Evolutionary conservation across 495 filamentous ascomycete species (phyloP).

Genomic region (Neurospora tetraspora): DNA sequence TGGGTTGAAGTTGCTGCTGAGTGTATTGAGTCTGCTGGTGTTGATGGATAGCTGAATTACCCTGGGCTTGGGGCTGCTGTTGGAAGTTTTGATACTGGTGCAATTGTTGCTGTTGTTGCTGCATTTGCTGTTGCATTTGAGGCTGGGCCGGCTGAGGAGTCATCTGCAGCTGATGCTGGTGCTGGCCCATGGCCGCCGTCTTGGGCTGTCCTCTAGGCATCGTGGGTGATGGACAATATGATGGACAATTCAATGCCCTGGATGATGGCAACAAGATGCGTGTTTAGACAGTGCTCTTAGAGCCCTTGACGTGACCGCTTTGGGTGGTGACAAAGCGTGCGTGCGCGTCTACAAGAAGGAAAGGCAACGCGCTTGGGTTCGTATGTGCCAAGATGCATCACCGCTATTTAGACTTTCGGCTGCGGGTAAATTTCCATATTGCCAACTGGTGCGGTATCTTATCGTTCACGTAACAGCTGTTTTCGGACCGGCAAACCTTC

Average conservation of each 20-base stretch:
- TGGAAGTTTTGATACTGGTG: conserved; percentile 2
- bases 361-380: background rate
- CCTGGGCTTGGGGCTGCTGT: conserved; percentile 2
- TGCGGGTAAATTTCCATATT: background rate
- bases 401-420: background rate
- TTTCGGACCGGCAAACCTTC: background rate
- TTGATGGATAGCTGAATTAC: background rate
- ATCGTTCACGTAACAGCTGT: background rate
- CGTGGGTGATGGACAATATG: background rate
- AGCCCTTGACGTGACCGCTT: background rate
- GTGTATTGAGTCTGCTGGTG: conserved; percentile 5
- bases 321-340: background rate
- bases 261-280: background rate
- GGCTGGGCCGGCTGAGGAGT: background rate
- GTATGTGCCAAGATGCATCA: background rate
- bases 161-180: conserved; percentile 1
- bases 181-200: conserved; percentile 1
- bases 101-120: conserved; percentile 10
- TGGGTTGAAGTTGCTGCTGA: conserved; percentile 3
- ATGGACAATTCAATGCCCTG: background rate
- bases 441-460: background rate
- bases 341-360: background rate
- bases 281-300: background rate
- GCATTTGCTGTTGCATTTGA: conserved; percentile 7
- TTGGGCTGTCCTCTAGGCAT: background rate